Evolutionary conservation across 2,329 filamentous ascomycete genomes (phyloP).

Genomic region (Stachybotrys chartarum): DNA sequence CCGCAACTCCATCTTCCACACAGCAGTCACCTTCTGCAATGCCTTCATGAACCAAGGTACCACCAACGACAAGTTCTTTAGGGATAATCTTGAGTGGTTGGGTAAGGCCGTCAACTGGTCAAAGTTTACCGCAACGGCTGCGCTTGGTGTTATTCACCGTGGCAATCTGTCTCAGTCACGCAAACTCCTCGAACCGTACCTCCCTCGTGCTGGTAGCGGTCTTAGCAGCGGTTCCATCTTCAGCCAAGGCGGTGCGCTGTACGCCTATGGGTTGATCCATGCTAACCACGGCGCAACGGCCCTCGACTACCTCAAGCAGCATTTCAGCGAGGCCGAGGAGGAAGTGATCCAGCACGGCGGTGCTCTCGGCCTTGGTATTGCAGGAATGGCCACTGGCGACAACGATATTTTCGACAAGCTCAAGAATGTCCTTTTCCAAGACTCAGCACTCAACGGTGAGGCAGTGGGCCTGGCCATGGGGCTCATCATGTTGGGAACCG

Average conservation of each 20-base stretch:
- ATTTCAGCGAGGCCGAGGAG: slow-evolving; percentile 70
- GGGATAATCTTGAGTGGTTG: slow-evolving; percentile 95
- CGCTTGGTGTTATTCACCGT: slow-evolving; percentile 90
- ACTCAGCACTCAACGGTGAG: slow-evolving; percentile 94
- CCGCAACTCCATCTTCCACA: slow-evolving; percentile 97
- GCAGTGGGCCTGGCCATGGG: slow-evolving; percentile 95
- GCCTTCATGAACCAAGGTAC: slow-evolving; percentile 99
- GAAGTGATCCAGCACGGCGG: slow-evolving; percentile 97
- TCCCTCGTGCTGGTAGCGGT: slow-evolving; percentile 66
- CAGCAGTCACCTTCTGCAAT: slow-evolving; percentile 93
- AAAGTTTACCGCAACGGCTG: slow-evolving; percentile 96
- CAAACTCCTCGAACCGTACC: slow-evolving; percentile 89
- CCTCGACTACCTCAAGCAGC: slow-evolving; percentile 67
- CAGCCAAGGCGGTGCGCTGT: slow-evolving; percentile 92
- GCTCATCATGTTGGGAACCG: slow-evolving; percentile 97
- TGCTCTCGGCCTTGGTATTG: slow-evolving; percentile 89
- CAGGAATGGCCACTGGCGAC: slow-evolving; percentile 93
- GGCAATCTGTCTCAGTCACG: slow-evolving; percentile 90
- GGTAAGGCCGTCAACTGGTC: slow-evolving; percentile 99
- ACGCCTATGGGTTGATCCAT: slow-evolving; percentile 92
- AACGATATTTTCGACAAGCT: slow-evolving; percentile 88
- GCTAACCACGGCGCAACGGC: slow-evolving; percentile 95
- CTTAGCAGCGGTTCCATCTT: slow-evolving; percentile 81
- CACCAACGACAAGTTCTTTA: slow-evolving; percentile 96
- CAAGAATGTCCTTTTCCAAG: slow-evolving; percentile 79